phyloP scores from a whole-genome alignment of 208 protist species.

The Acanthamoeba triangularis region DNA sequence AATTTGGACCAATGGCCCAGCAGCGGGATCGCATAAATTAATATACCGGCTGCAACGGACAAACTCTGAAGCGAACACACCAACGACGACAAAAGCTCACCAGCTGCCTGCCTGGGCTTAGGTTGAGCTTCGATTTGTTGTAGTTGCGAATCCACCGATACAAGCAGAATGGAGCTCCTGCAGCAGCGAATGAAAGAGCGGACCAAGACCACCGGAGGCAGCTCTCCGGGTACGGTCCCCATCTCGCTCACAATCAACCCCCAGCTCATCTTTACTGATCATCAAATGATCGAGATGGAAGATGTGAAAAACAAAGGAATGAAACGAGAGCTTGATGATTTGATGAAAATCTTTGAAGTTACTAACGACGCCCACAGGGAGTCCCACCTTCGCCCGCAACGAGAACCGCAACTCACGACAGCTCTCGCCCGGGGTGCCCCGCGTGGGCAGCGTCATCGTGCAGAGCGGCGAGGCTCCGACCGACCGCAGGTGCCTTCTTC shows the following conservation, averaged over 20 bases:
- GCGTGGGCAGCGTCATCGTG: not conserved
- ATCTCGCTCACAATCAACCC: not conserved
- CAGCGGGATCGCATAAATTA: not conserved
- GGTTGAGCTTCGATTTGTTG: not conserved
- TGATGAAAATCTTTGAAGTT: not conserved
- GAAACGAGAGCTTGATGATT: too few species aligned
- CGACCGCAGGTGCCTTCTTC: not conserved
- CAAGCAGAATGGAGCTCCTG: constrained; percentile 8
- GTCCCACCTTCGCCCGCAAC: not conserved
- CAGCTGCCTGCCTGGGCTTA: not conserved
- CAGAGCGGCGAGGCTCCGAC: not conserved
- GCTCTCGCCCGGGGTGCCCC: not conserved
- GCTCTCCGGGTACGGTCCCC: not conserved
- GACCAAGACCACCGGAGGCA: not conserved
- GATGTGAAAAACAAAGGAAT: too few species aligned
- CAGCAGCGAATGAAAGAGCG: constrained; percentile 53
- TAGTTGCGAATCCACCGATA: too few species aligned
- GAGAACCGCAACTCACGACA: not conserved
- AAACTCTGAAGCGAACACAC: not conserved
- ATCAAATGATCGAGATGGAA: not conserved
- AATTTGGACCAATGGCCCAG: not conserved
- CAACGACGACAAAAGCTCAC: not conserved
- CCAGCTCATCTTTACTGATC: not conserved
- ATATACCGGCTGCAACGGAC: not conserved
- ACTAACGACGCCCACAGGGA: not conserved